Evolutionary conservation across 805 yeast genomes (phyloP), one percentile per base, ranked within the genome.

Genomic region (Nematodospora valgi): DNA sequence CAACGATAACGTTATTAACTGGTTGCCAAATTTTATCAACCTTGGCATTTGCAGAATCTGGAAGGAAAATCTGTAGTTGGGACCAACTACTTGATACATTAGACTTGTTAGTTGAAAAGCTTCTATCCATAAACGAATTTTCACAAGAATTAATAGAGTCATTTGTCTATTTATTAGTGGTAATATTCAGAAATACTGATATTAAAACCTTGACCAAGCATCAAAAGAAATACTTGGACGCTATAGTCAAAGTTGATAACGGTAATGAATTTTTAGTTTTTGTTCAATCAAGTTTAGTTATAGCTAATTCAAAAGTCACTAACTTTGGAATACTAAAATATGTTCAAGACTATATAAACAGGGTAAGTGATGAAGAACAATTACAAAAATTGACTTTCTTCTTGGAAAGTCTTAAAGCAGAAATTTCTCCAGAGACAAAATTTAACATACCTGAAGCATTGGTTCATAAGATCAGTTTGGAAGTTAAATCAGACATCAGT

Each of bases 21-120:
- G 17, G 33, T 15, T 31, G 24, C 30, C 27, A 36, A 38, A 13
- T 32, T 40, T 17, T 37, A 29, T 14, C 43, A 29, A 28, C 39
- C 24, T 51, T 82, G 32, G 52, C 70, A 0, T 84, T 80, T 56
- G 78, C 85, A 3, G 89, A 82, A 40, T 77, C 86, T 30, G 93
- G 93, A 47, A 72, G 58, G 40, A 81, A 79, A 48, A 69, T 82
- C 3, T 49, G 66, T 1, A 58, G 68, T 42, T 83, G 91, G 91
- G 34, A 38, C 3, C 40, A 46, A 3, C 30, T 67, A 2, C 37
- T 58, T 10, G 30, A 40, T 5, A 40, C 51, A 7, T 42, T 59
- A 2, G 44, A 49, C 4, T 32, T 36, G 4, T 42, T 68, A 19
- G 32, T 59, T 8, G 40, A 43, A 20, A 49, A 47, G 27, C 38